These are phyloP conservation scores for Acarospora socialis DNA, from an alignment of 2,329 filamentous ascomycete species.

Conservation along the genomic window DNA sequence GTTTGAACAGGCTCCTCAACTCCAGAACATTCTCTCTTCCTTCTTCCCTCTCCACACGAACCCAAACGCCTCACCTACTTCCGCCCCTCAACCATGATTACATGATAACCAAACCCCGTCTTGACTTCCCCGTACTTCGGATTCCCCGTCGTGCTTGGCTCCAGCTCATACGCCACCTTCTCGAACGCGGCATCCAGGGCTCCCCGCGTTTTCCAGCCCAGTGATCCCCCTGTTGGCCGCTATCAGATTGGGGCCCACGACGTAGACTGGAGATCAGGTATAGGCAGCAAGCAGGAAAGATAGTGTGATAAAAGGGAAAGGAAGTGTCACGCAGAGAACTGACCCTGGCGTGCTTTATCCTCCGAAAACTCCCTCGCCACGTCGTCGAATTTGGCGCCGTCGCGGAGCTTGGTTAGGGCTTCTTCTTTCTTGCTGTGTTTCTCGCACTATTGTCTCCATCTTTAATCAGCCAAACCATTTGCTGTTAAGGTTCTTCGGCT, in stretches of 20 bases:
- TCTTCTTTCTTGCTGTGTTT: constrained; percentile 54
- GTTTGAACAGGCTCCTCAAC: no score
- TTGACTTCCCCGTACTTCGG: constrained; percentile 49
- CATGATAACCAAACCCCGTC: constrained; percentile 52
- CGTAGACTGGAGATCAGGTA: constrained; percentile 7
- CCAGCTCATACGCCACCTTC: constrained; percentile 47
- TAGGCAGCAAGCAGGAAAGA: constrained; percentile 4
- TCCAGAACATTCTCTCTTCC: no score
- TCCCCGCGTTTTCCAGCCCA: constrained; percentile 49
- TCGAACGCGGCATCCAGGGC: constrained; percentile 45
- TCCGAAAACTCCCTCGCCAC: constrained; percentile 51
- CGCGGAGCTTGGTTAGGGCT: constrained; percentile 44
- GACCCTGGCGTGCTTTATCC: constrained; percentile 48
- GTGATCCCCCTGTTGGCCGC: constrained; percentile 36
- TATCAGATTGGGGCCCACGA: constrained; percentile 6
- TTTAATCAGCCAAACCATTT: neutral
- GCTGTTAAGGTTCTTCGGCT: neutral
- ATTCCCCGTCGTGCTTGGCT: constrained; percentile 44
- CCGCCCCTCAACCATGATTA: constrained; percentile 53
- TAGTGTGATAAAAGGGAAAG: constrained; percentile 1
- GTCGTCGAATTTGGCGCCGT: constrained; percentile 49
- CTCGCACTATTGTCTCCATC: constrained; percentile 32
- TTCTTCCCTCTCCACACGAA: no score
- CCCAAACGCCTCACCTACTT: no score
- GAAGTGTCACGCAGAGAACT: constrained; percentile 5